Evolutionary conservation across 305 asterid genomes (phyloP), one percentile per base, ranked within the genome.

Genomic region (Fraxinus latifolia): DNA sequence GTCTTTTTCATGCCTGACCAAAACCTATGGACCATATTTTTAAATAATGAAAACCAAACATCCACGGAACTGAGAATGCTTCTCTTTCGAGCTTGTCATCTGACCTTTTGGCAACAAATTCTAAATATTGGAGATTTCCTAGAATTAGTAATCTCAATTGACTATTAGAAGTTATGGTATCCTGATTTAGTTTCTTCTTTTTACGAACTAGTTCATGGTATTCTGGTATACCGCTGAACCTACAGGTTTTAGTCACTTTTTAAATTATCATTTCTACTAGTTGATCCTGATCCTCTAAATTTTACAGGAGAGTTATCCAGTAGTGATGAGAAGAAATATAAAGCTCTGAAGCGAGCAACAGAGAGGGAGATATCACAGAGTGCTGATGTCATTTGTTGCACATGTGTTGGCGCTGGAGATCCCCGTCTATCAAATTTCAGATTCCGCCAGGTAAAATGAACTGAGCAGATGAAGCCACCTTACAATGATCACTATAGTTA

Each of bases 361-460:
- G 99, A 95, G 90, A 91, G 98, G 91, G 99, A 96, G 91, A 96
- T 96, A 89, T 90, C 96, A 81, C 99, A 95, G 91, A 97, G 98
- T 90, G 99, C 99, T 87, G 99, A 97, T 90, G 99, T 97, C 86
- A 97, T 97, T 83, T 97, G 99, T 77, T 97, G 99, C 87, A 97
- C 99, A 36, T 95, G 99, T 15, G 99, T 97, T 80, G 99, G 99
- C 75, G 99, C 98, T 80, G 99, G 99, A 86, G 99, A 97, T 90
- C 99, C 98, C 84, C 96, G 98, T 80, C 81, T 97, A 86, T 90
- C 98, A 78, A 95, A 97, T 89, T 97, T 97, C 83, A 95, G 99
- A 88, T 97, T 91, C 83, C 97, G 99, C 44, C 99, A 97, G 98
- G 99, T 97, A 84, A 81, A 55, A 42, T 73, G 77, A 72, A 72